A percentile compares a stretch with the other conserved stretches of the same genome.
These are phyloP conservation scores for Cytospora schulzeri DNA, from an alignment of 2,329 filamentous ascomycete species.

Conservation along the genomic window DNA sequence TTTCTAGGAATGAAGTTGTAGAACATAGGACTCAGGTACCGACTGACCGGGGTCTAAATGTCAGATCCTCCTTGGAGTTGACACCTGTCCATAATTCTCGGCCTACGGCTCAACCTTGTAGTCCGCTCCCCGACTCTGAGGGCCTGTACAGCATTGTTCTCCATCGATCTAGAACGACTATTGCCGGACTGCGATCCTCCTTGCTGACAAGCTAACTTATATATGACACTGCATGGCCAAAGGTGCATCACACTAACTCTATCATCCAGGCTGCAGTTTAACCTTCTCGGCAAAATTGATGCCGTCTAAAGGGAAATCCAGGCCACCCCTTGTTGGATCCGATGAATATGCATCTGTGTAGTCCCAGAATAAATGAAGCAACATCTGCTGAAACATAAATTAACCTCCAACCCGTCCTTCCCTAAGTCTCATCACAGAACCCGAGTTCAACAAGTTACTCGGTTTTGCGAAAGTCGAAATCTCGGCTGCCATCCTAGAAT, in stretches of 20 bases:
- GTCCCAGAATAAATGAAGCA: no score
- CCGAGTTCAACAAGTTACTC: neutral
- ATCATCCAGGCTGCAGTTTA: neutral
- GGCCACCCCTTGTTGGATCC: no score
- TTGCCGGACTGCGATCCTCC: neutral
- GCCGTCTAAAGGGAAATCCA: neutral
- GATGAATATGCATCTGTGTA: no score
- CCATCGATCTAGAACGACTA: neutral
- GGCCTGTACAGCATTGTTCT: neutral
- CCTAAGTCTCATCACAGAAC: neutral
- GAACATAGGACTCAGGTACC: neutral
- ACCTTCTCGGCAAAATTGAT: neutral
- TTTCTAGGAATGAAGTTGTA: no score
- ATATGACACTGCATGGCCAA: no score
- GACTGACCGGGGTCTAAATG: neutral
- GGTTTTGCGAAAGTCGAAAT: neutral
- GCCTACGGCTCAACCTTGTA: neutral
- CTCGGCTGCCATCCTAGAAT: neutral
- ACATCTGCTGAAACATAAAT: no score
- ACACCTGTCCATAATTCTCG: constrained; percentile 9
- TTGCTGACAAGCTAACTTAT: neutral
- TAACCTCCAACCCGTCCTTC: neutral
- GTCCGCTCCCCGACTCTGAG: neutral
- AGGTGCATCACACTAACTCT: neutral
- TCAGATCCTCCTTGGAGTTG: constrained; percentile 2